Evolutionary conservation across 2,329 filamentous ascomycete species (phyloP).

Genomic region (Drechslerella coelobrocha): DNA sequence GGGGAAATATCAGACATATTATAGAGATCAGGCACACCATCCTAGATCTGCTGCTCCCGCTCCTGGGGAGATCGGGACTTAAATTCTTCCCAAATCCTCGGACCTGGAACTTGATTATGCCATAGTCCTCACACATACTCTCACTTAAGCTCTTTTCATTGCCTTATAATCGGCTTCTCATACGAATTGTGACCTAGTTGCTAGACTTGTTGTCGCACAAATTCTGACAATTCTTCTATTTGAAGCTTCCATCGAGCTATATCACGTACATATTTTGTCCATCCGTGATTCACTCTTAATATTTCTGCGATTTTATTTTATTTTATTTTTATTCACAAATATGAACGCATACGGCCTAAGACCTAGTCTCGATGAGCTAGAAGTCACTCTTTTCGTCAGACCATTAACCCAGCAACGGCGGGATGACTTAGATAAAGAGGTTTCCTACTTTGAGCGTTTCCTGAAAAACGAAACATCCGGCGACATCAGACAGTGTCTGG

Average conservation of each 20-base stretch:
- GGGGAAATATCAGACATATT: constrained; percentile 36
- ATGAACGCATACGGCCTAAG: constrained; percentile 34
- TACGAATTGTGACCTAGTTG: constrained; percentile 23
- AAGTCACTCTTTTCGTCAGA: constrained; percentile 31
- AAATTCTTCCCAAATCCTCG: constrained; percentile 47
- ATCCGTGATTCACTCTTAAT: neutral
- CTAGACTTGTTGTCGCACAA: neutral
- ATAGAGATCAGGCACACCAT: constrained; percentile 31
- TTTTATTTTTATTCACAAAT: neutral
- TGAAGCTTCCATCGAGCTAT: too few species aligned
- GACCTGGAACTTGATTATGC: constrained; percentile 21
- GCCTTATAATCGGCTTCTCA: constrained; percentile 1
- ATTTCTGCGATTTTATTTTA: neutral
- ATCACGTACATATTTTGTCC: neutral
- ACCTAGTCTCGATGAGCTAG: constrained; percentile 39
- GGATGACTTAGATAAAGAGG: constrained; percentile 30
- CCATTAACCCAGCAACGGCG: constrained; percentile 30
- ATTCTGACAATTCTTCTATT: neutral
- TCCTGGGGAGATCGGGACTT: constrained; percentile 43
- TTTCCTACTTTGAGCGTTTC: constrained; percentile 48
- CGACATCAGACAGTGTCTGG: constrained; percentile 40
- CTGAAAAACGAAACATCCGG: constrained; percentile 46
- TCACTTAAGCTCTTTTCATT: constrained; percentile 14
- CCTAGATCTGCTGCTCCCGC: constrained; percentile 17
- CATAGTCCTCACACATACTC: constrained; percentile 6